Evolutionary conservation across 495 filamentous ascomycete species (phyloP).

Genomic region (Penicillium atrosanguineum): DNA sequence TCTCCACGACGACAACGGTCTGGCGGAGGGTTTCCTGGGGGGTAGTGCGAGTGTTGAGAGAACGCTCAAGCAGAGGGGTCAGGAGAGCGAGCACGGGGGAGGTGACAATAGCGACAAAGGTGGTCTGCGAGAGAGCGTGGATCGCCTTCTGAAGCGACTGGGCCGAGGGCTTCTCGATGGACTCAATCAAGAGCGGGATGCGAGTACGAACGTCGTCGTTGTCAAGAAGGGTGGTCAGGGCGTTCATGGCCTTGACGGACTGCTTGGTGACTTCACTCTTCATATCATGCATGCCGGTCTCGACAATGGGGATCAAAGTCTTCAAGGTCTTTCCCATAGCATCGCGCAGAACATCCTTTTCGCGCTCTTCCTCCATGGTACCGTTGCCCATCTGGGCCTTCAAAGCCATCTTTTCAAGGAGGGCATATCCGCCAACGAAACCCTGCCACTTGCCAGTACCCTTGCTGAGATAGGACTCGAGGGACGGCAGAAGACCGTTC

Average conservation of each 20-base stretch:
- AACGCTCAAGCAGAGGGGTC: slow-evolving; percentile 90
- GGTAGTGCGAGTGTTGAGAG: slow-evolving; percentile 84
- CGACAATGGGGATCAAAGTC: slow-evolving; percentile 85
- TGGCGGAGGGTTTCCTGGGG: slow-evolving; percentile 93
- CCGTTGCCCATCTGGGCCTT: slow-evolving; percentile 84
- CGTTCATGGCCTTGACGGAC: slow-evolving; percentile 85
- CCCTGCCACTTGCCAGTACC: slow-evolving; percentile 94
- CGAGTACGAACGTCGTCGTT: slow-evolving; percentile 96
- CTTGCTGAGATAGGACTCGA: slow-evolving; percentile 73
- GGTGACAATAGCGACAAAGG: slow-evolving; percentile 94
- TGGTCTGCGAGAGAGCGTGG: slow-evolving; percentile 96
- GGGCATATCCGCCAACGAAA: slow-evolving; percentile 74
- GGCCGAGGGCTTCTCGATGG: slow-evolving; percentile 92
- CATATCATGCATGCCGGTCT: slow-evolving; percentile 93
- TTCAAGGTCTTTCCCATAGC: slow-evolving; percentile 91
- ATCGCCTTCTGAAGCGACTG: slow-evolving; percentile 91
- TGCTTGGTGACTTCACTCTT: slow-evolving; percentile 89
- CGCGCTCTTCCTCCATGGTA: slow-evolving; percentile 71
- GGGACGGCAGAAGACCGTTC: slow-evolving; percentile 69
- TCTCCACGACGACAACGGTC: slow-evolving; percentile 97
- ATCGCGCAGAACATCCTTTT: slow-evolving; percentile 85
- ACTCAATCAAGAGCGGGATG: slow-evolving; percentile 89
- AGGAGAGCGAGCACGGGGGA: slow-evolving; percentile 98
- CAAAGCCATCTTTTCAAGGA: slow-evolving; percentile 87
- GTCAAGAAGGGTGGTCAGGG: slow-evolving; percentile 82